These are phyloP conservation scores for Sporothrix brasiliensis DNA, from an alignment of 2,329 filamentous ascomycete species.

Conservation along the genomic window DNA sequence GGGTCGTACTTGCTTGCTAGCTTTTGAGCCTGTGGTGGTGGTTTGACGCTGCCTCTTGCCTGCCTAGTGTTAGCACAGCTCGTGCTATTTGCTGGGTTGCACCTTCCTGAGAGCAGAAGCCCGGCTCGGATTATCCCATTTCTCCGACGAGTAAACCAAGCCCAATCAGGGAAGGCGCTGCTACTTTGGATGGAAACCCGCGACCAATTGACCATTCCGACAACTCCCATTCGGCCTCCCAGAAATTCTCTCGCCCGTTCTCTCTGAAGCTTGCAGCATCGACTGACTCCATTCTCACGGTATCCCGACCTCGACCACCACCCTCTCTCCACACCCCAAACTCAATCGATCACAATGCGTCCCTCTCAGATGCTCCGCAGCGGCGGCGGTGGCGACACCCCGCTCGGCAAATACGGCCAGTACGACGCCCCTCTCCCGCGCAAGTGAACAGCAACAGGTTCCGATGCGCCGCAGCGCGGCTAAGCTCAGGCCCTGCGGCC, in stretches of 20 bases:
- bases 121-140: slow-evolving; percentile 31
- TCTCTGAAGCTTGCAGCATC: slow-evolving; percentile 22
- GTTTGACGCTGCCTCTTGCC: slow-evolving; percentile 23
- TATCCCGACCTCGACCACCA: background rate
- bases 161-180: slow-evolving; percentile 1
- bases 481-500: slow-evolving; percentile 22
- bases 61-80: background rate
- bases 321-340: slow-evolving; percentile 13
- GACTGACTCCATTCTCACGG: slow-evolving; percentile 25
- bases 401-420: slow-evolving; percentile 51
- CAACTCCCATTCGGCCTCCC: slow-evolving; percentile 37
- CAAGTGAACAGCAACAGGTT: background rate
- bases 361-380: slow-evolving; percentile 51
- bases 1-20: background rate
- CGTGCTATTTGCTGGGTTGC: background rate
- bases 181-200: background rate
- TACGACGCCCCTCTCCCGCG: slow-evolving; percentile 42
- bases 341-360: slow-evolving; percentile 47
- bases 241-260: slow-evolving; percentile 37
- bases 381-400: slow-evolving; percentile 48
- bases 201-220: slow-evolving; percentile 38
- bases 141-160: slow-evolving; percentile 19
- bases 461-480: slow-evolving; percentile 28
- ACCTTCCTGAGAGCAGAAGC: background rate
- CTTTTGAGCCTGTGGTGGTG: slow-evolving; percentile 17